Base-by-base conservation (phyloP, 768 basidiomycete species). In the Lentinula edodes region DNA sequence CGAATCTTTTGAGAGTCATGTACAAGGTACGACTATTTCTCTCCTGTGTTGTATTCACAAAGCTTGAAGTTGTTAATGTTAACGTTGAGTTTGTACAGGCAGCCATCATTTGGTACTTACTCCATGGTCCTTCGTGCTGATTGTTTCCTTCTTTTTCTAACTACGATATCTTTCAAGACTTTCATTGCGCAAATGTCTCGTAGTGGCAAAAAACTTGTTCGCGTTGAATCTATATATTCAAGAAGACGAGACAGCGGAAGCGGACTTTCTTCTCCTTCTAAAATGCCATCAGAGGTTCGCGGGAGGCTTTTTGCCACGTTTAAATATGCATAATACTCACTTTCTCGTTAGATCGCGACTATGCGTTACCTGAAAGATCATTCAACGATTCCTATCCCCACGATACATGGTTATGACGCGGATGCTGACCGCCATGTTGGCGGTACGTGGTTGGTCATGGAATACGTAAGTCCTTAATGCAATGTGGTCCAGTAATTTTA, bases 371-470 rank as follows among this genome's bases (percentile, higher is more conserved):
- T 64, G 42, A 60, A 54, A 34, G 8, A 28, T 32, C 56, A 62
- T 35, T 52, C 63, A 18, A n/a, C 57, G 2, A 62, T 64, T 23
- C 63, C 63, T 9, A 34, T 64, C 23, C 63, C 63, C n/a, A n/a
- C 23, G 5, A 60, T 64, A 15, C 58, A 48, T 34, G 36, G 55
- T 13, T 51, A 64, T 23, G 64, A 65, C 52, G 50, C 35, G 8
- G 64, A 65, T 23, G 6, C 15, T 12, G 58, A 62, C 41, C 52
- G 58, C 18, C 41, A 42, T 42, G 64, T 65, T 7, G 64, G 64
- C 6, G 64, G 64, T 36, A 18, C 48, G 8, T 65, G 61, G 61
- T 48, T 62, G 52, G 41, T 65, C 12, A 65, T 65, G 64, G 64
- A 65, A 62, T 65, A 55, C 34, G 64, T 65, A 43, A 23, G 58